Percentiles rank a stretch among this genome's conserved stretches.
phyloP scores from a whole-genome alignment of 768 basidiomycete genomes.

The Tricholoma sp. region DNA sequence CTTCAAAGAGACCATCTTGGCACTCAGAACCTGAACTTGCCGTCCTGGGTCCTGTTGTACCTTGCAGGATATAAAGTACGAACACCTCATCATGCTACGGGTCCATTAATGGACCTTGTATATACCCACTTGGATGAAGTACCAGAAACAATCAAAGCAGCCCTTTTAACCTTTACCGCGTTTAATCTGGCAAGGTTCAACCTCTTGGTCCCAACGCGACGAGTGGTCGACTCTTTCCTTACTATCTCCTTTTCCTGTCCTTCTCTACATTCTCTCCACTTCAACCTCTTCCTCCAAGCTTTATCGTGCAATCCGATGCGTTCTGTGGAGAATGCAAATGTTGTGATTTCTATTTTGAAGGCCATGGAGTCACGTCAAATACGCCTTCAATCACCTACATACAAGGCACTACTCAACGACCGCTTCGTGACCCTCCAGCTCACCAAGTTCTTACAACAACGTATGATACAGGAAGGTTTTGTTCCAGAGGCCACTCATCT shows the following conservation, averaged over 20 bases:
- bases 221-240: slow-evolving; percentile 39
- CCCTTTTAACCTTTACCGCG: slow-evolving; percentile 41
- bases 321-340: slow-evolving; percentile 33
- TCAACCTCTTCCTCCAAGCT: slow-evolving; percentile 51
- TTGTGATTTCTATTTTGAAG: slow-evolving; percentile 35
- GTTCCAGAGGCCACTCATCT: slow-evolving; percentile 39
- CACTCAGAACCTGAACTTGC: slow-evolving; percentile 20
- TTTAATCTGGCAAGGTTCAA: slow-evolving; percentile 47
- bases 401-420: slow-evolving; percentile 41
- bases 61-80: slow-evolving; percentile 42
- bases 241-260: slow-evolving; percentile 17
- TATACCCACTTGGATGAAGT: slow-evolving; percentile 30
- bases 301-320: slow-evolving; percentile 37
- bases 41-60: slow-evolving; percentile 53
- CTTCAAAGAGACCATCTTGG: slow-evolving; percentile 10
- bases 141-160: slow-evolving; percentile 30
- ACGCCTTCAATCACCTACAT: slow-evolving; percentile 35
- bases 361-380: slow-evolving; percentile 45
- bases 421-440: slow-evolving; percentile 47
- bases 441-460: slow-evolving; percentile 38
- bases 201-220: slow-evolving; percentile 41
- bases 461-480: slow-evolving; percentile 35
- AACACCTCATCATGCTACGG: slow-evolving; percentile 40
- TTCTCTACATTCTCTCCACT: slow-evolving; percentile 27
- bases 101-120: slow-evolving; percentile 38